Percentiles rank a stretch among this genome's conserved stretches.
phyloP scores from a whole-genome alignment of 2,329 filamentous ascomycete genomes.

The Lecanicillium sp. region DNA sequence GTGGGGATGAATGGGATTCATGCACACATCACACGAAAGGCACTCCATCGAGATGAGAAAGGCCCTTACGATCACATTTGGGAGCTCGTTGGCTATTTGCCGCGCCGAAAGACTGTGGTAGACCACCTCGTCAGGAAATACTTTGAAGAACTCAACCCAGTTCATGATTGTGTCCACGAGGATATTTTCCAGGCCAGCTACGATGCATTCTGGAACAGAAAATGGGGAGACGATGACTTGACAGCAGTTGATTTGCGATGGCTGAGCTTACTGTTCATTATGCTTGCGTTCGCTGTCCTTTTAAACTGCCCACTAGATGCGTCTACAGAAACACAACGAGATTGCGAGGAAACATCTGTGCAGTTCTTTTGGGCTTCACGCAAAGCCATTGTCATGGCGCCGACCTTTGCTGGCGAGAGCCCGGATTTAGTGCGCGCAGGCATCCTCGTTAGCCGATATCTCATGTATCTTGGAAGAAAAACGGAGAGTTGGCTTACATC shows the following conservation, averaged over 20 bases:
- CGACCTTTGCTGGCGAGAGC: slow-evolving; percentile 32
- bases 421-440: slow-evolving; percentile 31
- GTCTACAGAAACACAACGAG: slow-evolving; percentile 25
- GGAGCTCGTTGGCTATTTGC: slow-evolving; percentile 30
- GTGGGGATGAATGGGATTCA: slow-evolving; percentile 13
- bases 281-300: slow-evolving; percentile 29
- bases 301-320: slow-evolving; percentile 24
- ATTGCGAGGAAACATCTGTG: slow-evolving; percentile 28
- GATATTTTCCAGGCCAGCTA: slow-evolving; percentile 26
- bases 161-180: slow-evolving; percentile 27
- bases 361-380: slow-evolving; percentile 33
- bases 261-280: slow-evolving; percentile 32
- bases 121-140: slow-evolving; percentile 26
- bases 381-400: slow-evolving; percentile 30
- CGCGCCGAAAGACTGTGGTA: slow-evolving; percentile 26
- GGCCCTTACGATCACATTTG: slow-evolving; percentile 27
- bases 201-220: slow-evolving; percentile 28
- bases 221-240: slow-evolving; percentile 31
- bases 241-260: slow-evolving; percentile 30
- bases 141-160: slow-evolving; percentile 26
- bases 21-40: slow-evolving; percentile 2
- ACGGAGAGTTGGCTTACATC: slow-evolving; percentile 32
- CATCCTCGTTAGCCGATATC: slow-evolving; percentile 29
- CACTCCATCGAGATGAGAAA: slow-evolving; percentile 12
- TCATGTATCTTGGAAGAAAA: slow-evolving; percentile 28